Evolutionary conservation across 2,329 filamentous ascomycete genomes (phyloP).

Genomic region (Juglanconis sp.): DNA sequence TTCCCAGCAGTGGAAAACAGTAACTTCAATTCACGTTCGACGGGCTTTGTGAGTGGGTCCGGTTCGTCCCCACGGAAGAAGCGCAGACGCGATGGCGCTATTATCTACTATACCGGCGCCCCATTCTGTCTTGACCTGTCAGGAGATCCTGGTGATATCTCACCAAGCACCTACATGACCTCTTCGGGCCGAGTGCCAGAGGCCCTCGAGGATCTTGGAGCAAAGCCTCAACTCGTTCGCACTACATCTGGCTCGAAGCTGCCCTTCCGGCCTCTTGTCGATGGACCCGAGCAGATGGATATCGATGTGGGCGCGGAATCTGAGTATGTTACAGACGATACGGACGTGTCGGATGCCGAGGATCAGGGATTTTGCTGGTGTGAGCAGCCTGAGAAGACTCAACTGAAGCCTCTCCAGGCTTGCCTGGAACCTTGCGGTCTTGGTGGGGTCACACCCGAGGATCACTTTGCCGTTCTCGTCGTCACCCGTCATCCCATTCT

Average conservation of each 20-base stretch:
- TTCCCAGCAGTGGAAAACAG: constrained; percentile 46
- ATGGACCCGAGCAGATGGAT: constrained; percentile 25
- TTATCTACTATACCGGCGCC: constrained; percentile 80
- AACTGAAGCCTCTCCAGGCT: constrained; percentile 42
- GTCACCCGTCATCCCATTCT: constrained; percentile 43
- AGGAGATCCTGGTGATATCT: constrained; percentile 55
- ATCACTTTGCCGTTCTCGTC: constrained; percentile 59
- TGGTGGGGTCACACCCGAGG: constrained; percentile 58
- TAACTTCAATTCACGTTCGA: constrained; percentile 42
- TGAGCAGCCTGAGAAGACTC: constrained; percentile 36
- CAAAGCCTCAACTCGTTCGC: constrained; percentile 31
- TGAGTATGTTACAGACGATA: constrained; percentile 30
- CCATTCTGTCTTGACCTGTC: constrained; percentile 79
- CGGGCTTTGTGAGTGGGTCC: constrained; percentile 46
- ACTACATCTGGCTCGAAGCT: constrained; percentile 51
- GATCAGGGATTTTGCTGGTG: constrained; percentile 48
- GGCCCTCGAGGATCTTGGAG: constrained; percentile 20
- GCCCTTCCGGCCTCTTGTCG: constrained; percentile 47
- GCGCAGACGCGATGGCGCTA: constrained; percentile 64
- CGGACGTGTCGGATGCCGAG: constrained; percentile 35
- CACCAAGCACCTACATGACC: constrained; percentile 46
- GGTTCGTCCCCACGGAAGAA: constrained; percentile 44
- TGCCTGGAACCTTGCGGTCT: constrained; percentile 57
- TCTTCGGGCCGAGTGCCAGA: constrained; percentile 39
- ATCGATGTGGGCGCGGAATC: constrained; percentile 26